These are phyloP conservation scores for Pleurotus salmoneostramineus DNA, from an alignment of 768 basidiomycete species.

Conservation along the genomic window DNA sequence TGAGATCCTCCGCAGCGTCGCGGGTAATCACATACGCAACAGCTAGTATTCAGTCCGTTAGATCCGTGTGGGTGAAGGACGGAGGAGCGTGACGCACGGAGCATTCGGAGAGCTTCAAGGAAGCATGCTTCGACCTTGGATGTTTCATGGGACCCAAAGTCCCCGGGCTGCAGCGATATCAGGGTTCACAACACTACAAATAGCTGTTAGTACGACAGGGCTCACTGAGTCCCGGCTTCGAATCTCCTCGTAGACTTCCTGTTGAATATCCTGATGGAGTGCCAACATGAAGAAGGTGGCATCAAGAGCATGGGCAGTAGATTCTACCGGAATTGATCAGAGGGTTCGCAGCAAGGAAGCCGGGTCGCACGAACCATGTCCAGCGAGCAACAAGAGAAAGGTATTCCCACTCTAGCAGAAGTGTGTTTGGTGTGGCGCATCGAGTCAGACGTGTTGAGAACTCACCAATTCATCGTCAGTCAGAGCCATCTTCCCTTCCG, in stretches of 20 bases:
- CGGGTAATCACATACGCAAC: conserved; percentile 35
- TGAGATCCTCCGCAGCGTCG: conserved; percentile 37
- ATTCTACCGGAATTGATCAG: conserved; percentile 27
- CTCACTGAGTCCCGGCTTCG: conserved; percentile 26
- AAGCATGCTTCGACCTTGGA: conserved; percentile 37
- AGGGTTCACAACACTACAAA: conserved; percentile 21
- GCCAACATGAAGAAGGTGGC: conserved; percentile 43
- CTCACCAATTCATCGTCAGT: conserved; percentile 32
- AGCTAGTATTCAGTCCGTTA: conserved; percentile 18
- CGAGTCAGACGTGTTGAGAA: background rate
- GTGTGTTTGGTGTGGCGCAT: background rate
- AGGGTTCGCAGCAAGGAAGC: background rate
- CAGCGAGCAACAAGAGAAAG: conserved; percentile 52
- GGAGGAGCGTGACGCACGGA: conserved; percentile 30
- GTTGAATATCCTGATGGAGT: conserved; percentile 40
- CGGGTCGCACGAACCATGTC: conserved; percentile 36
- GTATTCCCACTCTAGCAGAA: conserved; percentile 38
- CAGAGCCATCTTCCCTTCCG: conserved; percentile 30
- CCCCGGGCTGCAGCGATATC: conserved; percentile 13
- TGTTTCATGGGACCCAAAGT: conserved; percentile 32
- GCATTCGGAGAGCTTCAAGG: conserved; percentile 40
- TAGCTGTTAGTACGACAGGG: conserved; percentile 10
- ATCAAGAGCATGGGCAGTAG: conserved; percentile 44
- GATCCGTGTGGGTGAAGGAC: background rate
- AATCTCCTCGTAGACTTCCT: conserved; percentile 43